phyloP scores from a whole-genome alignment of 495 filamentous ascomycete species.

The Ramalina intermedia region DNA sequence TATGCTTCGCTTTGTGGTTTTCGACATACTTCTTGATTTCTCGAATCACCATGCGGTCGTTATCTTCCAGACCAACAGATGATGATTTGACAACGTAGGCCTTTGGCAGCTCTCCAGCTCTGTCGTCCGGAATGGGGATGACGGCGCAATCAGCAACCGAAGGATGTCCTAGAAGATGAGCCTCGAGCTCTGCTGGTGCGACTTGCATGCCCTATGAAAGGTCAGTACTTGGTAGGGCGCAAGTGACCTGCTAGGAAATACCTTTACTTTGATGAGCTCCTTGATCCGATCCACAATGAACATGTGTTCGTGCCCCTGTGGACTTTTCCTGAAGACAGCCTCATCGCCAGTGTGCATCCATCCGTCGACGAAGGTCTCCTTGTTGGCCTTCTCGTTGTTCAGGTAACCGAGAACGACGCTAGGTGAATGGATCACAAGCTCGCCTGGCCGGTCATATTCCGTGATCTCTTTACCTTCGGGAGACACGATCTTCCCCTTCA shows the following conservation, averaged over 20 bases:
- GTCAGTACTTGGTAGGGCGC: not conserved
- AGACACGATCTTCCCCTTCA: slow-evolving; percentile 54
- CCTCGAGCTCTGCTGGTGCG: slow-evolving; percentile 81
- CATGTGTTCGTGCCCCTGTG: slow-evolving; percentile 58
- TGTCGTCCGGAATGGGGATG: slow-evolving; percentile 62
- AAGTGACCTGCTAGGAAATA: slow-evolving; percentile 21
- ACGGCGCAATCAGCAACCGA: slow-evolving; percentile 73
- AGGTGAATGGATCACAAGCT: slow-evolving; percentile 62
- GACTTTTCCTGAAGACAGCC: slow-evolving; percentile 49
- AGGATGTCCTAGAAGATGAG: slow-evolving; percentile 71
- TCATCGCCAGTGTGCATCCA: slow-evolving; percentile 86
- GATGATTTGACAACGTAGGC: slow-evolving; percentile 69
- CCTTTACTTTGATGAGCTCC: slow-evolving; percentile 90
- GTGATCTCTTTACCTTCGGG: slow-evolving; percentile 64
- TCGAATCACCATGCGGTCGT: slow-evolving; percentile 40
- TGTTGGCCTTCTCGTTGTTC: slow-evolving; percentile 68
- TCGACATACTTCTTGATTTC: slow-evolving; percentile 66
- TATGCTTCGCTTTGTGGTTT: slow-evolving; percentile 71
- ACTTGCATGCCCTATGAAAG: slow-evolving; percentile 67
- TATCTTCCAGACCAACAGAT: slow-evolving; percentile 40
- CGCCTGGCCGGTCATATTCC: slow-evolving; percentile 61
- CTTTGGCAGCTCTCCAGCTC: slow-evolving; percentile 72
- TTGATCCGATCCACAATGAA: slow-evolving; percentile 83
- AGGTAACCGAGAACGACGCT: slow-evolving; percentile 72
- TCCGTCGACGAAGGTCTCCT: slow-evolving; percentile 63